Base-by-base conservation (phyloP, 2,329 filamentous ascomycete species). In the Ceratocystis ficicola region DNA sequence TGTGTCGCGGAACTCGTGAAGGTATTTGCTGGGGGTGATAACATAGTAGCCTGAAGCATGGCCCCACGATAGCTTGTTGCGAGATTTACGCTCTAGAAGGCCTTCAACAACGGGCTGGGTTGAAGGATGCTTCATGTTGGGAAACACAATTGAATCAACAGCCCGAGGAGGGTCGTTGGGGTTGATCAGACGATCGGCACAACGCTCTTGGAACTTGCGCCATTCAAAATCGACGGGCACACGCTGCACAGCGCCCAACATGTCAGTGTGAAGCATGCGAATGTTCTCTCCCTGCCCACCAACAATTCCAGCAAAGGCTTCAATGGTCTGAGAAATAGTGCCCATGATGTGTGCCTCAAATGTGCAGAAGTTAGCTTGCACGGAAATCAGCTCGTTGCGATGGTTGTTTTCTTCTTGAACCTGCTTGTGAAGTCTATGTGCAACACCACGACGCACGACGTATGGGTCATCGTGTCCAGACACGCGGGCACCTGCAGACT, bases 1-100 rank as follows among this genome's bases (percentile, higher is more conserved):
- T 73, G 89, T 88, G 72, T 95, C 91, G 77, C 95, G 95, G 81
- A 95, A 99, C 76, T 96, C 92, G 77, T 99, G 94, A 67, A 99
- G 78, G 77, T 87, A 99, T 72, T 89, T 90, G 66, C 89, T 83
- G 0, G 90, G 88, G 0, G 91, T 95, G 61, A 97, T 85, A 66
- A 94, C 93, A 73, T 96, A 99, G 80, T 95, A 96, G 66, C 83
- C 85, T 0, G 88, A 84, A 69, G 85, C 86, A 76, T 89, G 94
- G 67, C 88, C 87, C 76, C 87, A 84, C 22, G 82, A 82, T 41
- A 90, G 83, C 76, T 95, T 86, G 75, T 95, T 88, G 71, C 91
- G 88, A 68, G 88, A 90, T 78, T 96, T 97, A 73, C 90, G 87
- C 79, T 96, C 90, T 62, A 99, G 82, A 0, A 84, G 87, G 48